A percentile compares a stretch with the other conserved stretches of the same genome.
Conservation (phyloP, 768 basidiomycete genomes). For the Lactifluus hygrophoroides region DNA sequence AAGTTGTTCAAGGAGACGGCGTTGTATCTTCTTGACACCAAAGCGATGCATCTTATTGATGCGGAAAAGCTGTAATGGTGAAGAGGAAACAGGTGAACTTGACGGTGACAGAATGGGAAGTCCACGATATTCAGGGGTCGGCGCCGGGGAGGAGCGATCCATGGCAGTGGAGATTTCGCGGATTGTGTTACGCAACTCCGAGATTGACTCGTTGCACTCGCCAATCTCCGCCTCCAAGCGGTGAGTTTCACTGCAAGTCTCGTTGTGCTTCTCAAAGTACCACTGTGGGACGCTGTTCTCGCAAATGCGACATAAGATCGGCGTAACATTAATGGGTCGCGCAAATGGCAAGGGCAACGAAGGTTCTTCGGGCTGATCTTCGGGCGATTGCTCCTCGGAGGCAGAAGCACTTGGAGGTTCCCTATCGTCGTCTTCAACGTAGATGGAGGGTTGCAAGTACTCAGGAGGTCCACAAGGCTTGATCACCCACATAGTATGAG, state of each 20-base stretch:
- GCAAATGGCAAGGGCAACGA: slow-evolving; percentile 67
- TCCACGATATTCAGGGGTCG: slow-evolving; percentile 75
- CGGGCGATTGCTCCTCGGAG: not conserved
- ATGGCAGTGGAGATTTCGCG: slow-evolving; percentile 66
- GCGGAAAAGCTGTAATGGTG: slow-evolving; percentile 71
- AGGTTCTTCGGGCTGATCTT: slow-evolving; percentile 26
- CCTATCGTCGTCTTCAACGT: slow-evolving; percentile 38
- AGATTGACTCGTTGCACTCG: slow-evolving; percentile 88
- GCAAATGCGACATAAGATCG: slow-evolving; percentile 94
- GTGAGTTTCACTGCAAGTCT: slow-evolving; percentile 95
- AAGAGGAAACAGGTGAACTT: slow-evolving; percentile 60
- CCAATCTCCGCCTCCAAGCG: slow-evolving; percentile 91
- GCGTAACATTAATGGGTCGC: slow-evolving; percentile 70
- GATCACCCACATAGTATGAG: slow-evolving; percentile 98
- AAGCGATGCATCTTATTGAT: slow-evolving; percentile 64
- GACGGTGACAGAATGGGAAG: slow-evolving; percentile 75
- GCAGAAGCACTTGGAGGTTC: slow-evolving; percentile 29
- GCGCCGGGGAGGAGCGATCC: slow-evolving; percentile 61
- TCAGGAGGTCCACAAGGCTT: slow-evolving; percentile 70
- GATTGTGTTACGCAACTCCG: slow-evolving; percentile 80
- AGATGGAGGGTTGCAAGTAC: slow-evolving; percentile 54
- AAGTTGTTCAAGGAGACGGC: slow-evolving; percentile 74
- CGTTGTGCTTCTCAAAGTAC: slow-evolving; percentile 99
- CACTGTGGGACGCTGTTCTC: slow-evolving; percentile 94
- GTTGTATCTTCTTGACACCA: slow-evolving; percentile 74